phyloP scores from a whole-genome alignment of 2,329 filamentous ascomycete species.

The Epichloe hybrida region DNA sequence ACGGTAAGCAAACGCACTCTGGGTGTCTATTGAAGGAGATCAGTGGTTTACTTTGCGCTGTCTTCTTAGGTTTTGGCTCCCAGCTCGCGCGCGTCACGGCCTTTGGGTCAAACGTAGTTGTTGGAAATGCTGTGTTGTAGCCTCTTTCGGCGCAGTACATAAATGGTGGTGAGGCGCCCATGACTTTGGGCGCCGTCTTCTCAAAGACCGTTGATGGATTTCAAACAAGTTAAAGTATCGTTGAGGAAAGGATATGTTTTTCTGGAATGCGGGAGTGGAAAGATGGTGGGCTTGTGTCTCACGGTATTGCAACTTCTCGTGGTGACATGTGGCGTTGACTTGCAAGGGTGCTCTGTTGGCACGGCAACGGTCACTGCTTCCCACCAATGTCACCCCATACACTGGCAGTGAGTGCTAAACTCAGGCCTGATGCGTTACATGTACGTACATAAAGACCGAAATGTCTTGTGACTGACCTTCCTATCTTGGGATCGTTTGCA shows the following conservation, averaged over 20 bases:
- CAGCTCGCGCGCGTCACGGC: conserved; percentile 70
- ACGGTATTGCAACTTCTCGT: not conserved
- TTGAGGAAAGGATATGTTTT: not conserved
- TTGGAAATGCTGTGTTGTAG: conserved; percentile 39
- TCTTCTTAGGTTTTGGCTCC: conserved; percentile 45
- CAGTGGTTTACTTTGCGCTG: conserved; percentile 60
- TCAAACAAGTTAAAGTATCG: not conserved
- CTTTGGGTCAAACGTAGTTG: conserved; percentile 67
- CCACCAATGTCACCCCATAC: not conserved
- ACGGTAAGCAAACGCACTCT: conserved; percentile 44
- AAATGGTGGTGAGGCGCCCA: conserved; percentile 42
- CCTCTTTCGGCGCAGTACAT: conserved; percentile 49
- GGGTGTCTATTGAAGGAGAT: conserved; percentile 77
- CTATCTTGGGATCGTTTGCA: not conserved
- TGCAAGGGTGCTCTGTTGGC: conserved; percentile 10
- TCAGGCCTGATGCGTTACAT: too few species aligned
- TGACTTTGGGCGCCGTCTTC: not conserved
- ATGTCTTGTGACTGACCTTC: not conserved
- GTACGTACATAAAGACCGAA: not conserved
- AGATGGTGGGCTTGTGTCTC: conserved; percentile 1
- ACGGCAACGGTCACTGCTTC: conserved; percentile 11
- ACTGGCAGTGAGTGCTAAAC: too few species aligned
- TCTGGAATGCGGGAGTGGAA: not conserved
- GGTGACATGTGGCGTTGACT: not conserved
- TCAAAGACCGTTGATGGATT: not conserved